Base-by-base conservation (phyloP, 768 basidiomycete genomes). In the Mycena floridula region DNA sequence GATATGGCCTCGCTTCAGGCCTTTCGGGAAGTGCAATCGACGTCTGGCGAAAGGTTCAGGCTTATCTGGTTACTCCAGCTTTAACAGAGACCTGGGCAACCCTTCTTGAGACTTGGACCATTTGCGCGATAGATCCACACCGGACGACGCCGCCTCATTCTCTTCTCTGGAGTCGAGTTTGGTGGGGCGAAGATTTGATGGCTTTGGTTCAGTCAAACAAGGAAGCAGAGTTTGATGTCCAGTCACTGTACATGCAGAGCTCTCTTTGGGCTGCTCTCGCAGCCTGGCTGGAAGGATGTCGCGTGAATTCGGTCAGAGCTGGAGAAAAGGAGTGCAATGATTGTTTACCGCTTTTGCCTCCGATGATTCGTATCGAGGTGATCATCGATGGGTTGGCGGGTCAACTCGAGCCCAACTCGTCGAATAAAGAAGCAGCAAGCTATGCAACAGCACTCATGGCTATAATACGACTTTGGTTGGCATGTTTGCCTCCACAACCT, bases 51-150 rank as follows among this genome's bases (percentile, higher is more conserved):
- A 40, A 36, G 30, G 16, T 51, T 12, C 28, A 42, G 12, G 27
- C 27, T 8, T 37, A 37, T 37, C 30, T 50, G 16, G 23, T 11
- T n/a, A 20, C 30, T 11, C n/a, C 46, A 4, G 21, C 25, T 15
- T 7, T 13, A 1, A 55, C 67, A 16, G 15, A 15, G 20, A 51
- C 78, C 3, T 92, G 85, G 76, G 63, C 75, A 5, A 62, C 65
- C 8, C 63, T 91, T 7, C 51, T 90, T 2, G 76, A 78, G 47
- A 66, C 72, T 0, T 97, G 92, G 93, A 83, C 71, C 5, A 68
- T 77, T 3, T 94, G 89, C 52, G 90, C 92, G 0, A 75, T 79
- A n/a, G 87, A 98, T 55, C 94, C 95, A 5, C 95, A 98, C 57
- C 70, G 73, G 44, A 94, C 91, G 6, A 85, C 81, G 3, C 91